Evolutionary conservation across 768 basidiomycete species (phyloP).

Genomic region (Lactifluus piperatus): DNA sequence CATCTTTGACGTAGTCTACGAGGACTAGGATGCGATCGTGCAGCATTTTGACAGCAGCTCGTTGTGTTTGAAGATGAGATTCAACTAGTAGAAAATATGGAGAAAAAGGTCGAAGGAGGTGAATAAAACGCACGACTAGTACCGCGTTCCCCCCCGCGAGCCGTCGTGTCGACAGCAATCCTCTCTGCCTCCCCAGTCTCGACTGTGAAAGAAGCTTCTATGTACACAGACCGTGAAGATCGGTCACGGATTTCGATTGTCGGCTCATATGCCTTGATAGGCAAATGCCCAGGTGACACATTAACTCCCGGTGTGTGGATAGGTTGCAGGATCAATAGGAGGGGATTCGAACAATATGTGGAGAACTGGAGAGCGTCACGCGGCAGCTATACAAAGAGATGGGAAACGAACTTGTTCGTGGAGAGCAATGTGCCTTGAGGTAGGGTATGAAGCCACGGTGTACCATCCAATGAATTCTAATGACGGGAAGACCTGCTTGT

Average conservation of each 20-base stretch:
- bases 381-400: neutral
- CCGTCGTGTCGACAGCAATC: slow-evolving; percentile 95
- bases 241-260: slow-evolving; percentile 79
- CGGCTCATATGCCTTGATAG: slow-evolving; percentile 90
- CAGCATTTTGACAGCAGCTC: slow-evolving; percentile 95
- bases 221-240: slow-evolving; percentile 67
- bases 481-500: slow-evolving; percentile 97
- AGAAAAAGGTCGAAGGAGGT: slow-evolving; percentile 1
- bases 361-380: slow-evolving; percentile 50
- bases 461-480: slow-evolving; percentile 99
- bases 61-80: slow-evolving; percentile 82
- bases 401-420: slow-evolving; percentile 65
- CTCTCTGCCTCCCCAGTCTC: slow-evolving; percentile 98
- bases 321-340: slow-evolving; percentile 72
- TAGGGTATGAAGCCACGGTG: slow-evolving; percentile 70
- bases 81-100: slow-evolving; percentile 50
- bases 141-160: slow-evolving; percentile 74
- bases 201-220: slow-evolving; percentile 79
- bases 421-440: slow-evolving; percentile 64
- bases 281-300: slow-evolving; percentile 65
- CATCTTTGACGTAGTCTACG: slow-evolving; percentile 76
- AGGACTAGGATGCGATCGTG: slow-evolving; percentile 83
- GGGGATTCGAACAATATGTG: slow-evolving; percentile 76
- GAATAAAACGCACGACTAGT: slow-evolving; percentile 54
- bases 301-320: slow-evolving; percentile 36